Percentiles rank a stretch among this genome's conserved stretches.
These are phyloP conservation scores for Epichloe baconii DNA, from an alignment of 2,329 filamentous ascomycete species.

Conservation along the genomic window DNA sequence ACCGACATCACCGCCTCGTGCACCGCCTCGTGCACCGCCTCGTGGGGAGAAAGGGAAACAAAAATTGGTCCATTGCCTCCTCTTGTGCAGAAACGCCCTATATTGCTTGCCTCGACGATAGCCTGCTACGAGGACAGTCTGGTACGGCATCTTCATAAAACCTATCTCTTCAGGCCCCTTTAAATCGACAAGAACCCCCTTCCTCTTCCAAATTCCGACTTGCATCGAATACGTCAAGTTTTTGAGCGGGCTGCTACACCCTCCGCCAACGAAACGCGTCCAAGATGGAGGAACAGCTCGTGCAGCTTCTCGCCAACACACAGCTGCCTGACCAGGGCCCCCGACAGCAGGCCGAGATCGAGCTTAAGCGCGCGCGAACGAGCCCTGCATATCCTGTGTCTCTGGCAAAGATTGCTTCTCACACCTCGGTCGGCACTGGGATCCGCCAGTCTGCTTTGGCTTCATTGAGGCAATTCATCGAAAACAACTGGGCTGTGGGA, in stretches of 20 bases:
- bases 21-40: too few relatives aligned
- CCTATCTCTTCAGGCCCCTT: not conserved
- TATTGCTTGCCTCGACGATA: not conserved
- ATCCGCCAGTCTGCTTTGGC: slow-evolving; percentile 76
- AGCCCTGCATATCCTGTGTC: slow-evolving; percentile 63
- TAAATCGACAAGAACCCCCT: too few relatives aligned
- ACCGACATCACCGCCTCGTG: not conserved
- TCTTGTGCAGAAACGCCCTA: not conserved
- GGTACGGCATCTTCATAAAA: not conserved
- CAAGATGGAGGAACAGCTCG: slow-evolving; percentile 82
- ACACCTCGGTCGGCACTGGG: slow-evolving; percentile 57
- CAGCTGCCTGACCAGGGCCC: slow-evolving; percentile 63
- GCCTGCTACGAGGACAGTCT: not conserved
- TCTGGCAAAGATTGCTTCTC: slow-evolving; percentile 68
- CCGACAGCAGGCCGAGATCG: slow-evolving; percentile 76
- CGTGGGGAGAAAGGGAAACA: not conserved
- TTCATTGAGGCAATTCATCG: slow-evolving; percentile 69
- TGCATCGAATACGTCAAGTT: not conserved
- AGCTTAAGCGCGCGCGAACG: slow-evolving; percentile 58
- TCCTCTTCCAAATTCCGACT: not conserved
- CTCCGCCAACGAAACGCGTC: slow-evolving; percentile 4
- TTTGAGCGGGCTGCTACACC: not conserved
- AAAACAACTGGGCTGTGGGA: slow-evolving; percentile 68
- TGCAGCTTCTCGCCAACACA: slow-evolving; percentile 76
- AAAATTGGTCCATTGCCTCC: not conserved